Percentiles rank a stretch among this genome's conserved stretches.
Conservation (phyloP, 2,329 filamentous ascomycete species). For the Aschersonia sp. region DNA sequence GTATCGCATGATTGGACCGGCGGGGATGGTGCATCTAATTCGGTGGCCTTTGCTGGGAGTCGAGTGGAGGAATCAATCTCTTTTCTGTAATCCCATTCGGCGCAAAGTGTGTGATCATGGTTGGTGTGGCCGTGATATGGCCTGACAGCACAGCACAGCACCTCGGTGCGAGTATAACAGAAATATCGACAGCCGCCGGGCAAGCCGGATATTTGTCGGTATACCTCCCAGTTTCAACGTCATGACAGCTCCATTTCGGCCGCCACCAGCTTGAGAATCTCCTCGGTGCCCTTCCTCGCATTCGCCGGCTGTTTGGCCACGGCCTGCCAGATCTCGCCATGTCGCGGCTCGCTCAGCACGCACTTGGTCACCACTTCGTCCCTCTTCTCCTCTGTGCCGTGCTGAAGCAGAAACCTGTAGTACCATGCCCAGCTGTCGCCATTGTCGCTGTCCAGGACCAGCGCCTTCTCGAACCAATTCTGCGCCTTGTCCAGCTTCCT, state of each 20-base stretch:
- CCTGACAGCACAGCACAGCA: too few species aligned
- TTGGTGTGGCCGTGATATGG: too few species aligned
- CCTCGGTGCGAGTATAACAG: too few species aligned
- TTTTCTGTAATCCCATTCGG: too few species aligned
- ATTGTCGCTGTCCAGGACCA: conserved; percentile 70
- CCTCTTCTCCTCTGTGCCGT: conserved; percentile 89
- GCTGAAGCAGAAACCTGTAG: conserved; percentile 80
- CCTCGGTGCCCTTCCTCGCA: conserved; percentile 58
- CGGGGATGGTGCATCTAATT: too few species aligned
- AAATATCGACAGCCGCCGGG: too few species aligned
- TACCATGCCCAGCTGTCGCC: conserved; percentile 99
- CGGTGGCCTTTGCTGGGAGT: too few species aligned
- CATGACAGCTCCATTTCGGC: conserved; percentile 18
- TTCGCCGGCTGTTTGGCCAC: conserved; percentile 79
- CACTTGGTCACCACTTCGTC: conserved; percentile 73
- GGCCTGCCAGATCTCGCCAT: conserved; percentile 84
- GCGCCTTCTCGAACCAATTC: conserved; percentile 94
- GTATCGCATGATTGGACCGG: not conserved
- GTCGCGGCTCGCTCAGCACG: conserved; percentile 68
- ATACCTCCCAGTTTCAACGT: not conserved
- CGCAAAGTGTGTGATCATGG: too few species aligned
- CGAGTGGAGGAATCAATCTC: too few species aligned
- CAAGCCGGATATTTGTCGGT: too few species aligned
- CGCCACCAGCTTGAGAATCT: conserved; percentile 70
- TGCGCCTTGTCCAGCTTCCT: conserved; percentile 84